Percentiles rank a stretch among this genome's conserved stretches.
phyloP scores from a whole-genome alignment of 2,329 filamentous ascomycete species.

The Phyllosticta paracitricarpa region DNA sequence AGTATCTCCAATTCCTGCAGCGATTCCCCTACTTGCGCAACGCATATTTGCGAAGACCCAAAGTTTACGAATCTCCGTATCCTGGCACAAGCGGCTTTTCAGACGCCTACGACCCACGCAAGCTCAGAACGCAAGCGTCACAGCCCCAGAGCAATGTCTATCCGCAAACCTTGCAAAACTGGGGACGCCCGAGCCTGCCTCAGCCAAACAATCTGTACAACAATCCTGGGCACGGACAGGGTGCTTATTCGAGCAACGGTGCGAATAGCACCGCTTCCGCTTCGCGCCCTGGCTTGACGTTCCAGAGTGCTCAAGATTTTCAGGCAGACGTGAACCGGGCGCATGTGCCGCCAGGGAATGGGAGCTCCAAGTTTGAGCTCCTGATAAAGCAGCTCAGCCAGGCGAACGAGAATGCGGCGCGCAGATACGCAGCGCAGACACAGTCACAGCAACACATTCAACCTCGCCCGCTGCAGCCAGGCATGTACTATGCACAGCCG shows the following conservation, averaged over 20 bases:
- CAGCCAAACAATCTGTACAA: constrained; percentile 11
- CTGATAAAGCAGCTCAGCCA: constrained; percentile 20
- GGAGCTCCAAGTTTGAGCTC: constrained; percentile 23
- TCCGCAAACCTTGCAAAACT: neutral
- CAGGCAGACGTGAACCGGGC: constrained; percentile 28
- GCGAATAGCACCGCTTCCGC: neutral
- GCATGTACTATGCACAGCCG: neutral
- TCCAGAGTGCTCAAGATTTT: constrained; percentile 36
- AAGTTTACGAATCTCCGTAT: constrained; percentile 39
- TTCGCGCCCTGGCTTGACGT: constrained; percentile 26
- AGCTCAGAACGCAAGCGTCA: neutral
- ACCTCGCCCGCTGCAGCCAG: neutral
- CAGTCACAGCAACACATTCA: neutral
- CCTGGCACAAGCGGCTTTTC: constrained; percentile 8
- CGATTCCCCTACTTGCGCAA: constrained; percentile 38
- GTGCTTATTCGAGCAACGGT: neutral
- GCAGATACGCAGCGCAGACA: constrained; percentile 5
- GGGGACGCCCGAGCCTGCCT: neutral
- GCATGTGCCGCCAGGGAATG: constrained; percentile 16
- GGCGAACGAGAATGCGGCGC: constrained; percentile 9
- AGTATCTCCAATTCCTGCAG: constrained; percentile 34
- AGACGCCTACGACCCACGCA: constrained; percentile 5
- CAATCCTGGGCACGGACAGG: neutral
- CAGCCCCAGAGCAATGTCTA: neutral
- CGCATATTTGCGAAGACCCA: constrained; percentile 34